phyloP scores from a whole-genome alignment of 176 grass and related monocot species.

The Bonia amplexicaulis region DNA sequence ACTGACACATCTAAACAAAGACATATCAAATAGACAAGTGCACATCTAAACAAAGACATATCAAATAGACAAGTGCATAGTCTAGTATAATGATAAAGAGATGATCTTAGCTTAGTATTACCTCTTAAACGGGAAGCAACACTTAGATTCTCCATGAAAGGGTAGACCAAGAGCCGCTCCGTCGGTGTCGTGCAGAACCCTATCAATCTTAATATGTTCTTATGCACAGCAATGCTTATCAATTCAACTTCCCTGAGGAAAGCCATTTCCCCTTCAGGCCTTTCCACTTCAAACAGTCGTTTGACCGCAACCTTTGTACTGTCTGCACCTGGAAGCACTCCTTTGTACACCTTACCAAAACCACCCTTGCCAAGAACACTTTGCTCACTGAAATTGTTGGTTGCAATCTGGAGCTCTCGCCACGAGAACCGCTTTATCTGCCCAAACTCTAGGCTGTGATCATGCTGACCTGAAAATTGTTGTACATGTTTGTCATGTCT shows the following conservation, averaged over 20 bases:
- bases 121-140: conserved; percentile 83
- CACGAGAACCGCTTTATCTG: conserved; percentile 83
- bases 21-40: neutral
- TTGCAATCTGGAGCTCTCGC: conserved; percentile 78
- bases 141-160: conserved; percentile 90
- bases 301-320: conserved; percentile 65
- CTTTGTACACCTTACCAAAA: conserved; percentile 90
- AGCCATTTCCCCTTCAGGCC: conserved; percentile 50
- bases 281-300: conserved; percentile 41
- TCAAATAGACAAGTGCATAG: neutral
- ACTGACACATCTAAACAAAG: conserved; percentile 14
- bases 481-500: conserved; percentile 7
- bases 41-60: neutral
- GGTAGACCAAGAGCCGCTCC: conserved; percentile 86
- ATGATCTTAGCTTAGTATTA: conserved; percentile 21
- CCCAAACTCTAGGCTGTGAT: conserved; percentile 65
- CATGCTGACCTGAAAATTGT: conserved; percentile 55
- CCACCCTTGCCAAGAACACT: conserved; percentile 86
- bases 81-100: neutral
- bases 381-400: conserved; percentile 58
- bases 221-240: conserved; percentile 90
- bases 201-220: conserved; percentile 80
- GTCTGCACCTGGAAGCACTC: conserved; percentile 57
- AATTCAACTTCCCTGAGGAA: conserved; percentile 86
- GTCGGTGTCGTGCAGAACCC: conserved; percentile 73